Conservation (phyloP, 192 early-diverging fungal genomes). For the Rhizophagus sp. region DNA sequence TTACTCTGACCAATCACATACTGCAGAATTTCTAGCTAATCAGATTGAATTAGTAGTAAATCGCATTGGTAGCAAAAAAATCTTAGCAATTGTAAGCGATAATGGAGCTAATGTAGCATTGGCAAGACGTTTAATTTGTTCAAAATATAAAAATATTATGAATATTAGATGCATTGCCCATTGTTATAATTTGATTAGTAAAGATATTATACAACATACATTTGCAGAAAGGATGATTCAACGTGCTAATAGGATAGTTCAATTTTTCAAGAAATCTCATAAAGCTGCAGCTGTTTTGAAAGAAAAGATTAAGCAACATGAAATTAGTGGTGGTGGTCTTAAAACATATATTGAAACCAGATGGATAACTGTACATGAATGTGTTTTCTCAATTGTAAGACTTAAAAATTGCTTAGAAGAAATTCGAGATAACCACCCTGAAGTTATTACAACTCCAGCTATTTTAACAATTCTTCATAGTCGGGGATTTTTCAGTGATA, state of each 20-base stretch:
- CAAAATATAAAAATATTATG: conserved; percentile 8
- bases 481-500: background rate
- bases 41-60: background rate
- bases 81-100: background rate
- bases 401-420: background rate
- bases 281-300: background rate
- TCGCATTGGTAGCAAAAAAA: background rate
- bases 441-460: background rate
- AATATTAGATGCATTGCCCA: background rate
- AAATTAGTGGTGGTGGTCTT: background rate
- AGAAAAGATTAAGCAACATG: background rate
- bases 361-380: background rate
- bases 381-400: background rate
- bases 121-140: background rate
- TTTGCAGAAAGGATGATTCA: background rate
- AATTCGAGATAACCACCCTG: background rate
- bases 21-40: background rate
- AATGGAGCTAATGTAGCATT: background rate
- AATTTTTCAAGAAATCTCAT: conserved; percentile 2
- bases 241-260: background rate
- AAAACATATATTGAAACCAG: background rate
- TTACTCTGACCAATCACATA: background rate
- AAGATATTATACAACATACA: background rate
- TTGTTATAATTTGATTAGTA: background rate
- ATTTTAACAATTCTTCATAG: background rate